A percentile compares a stretch with the other conserved stretches of the same genome.
Conservation (phyloP, 352 stramenopile genomes). For the Aphanomyces cochlioides region DNA sequence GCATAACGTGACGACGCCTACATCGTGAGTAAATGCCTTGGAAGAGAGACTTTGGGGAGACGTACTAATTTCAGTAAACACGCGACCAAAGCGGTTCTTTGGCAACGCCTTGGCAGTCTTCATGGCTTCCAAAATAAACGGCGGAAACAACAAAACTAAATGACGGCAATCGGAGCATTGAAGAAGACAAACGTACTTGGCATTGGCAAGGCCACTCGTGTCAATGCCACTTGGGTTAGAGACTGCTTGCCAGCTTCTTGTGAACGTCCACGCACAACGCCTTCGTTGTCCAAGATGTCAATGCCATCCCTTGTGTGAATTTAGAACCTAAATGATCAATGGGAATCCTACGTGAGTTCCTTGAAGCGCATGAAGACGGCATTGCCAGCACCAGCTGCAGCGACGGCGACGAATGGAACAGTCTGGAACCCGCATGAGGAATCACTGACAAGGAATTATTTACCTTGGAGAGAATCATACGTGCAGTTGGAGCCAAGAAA, state of each 20-base stretch:
- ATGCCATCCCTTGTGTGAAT: slow-evolving; percentile 56
- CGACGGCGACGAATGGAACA: slow-evolving; percentile 80
- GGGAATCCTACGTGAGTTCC: slow-evolving; percentile 62
- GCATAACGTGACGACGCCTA: slow-evolving; percentile 67
- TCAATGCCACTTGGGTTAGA: slow-evolving; percentile 74
- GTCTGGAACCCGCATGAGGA: slow-evolving; percentile 39
- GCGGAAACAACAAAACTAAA: slow-evolving; percentile 70
- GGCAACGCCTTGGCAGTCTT: slow-evolving; percentile 74
- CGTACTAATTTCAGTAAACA: slow-evolving; percentile 67
- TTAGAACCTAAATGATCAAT: not conserved
- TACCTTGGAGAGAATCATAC: slow-evolving; percentile 64
- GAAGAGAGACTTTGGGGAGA: not conserved
- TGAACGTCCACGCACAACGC: slow-evolving; percentile 71
- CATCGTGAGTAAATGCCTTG: not conserved
- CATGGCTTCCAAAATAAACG: slow-evolving; percentile 75
- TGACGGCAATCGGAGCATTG: not conserved
- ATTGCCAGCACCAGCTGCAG: slow-evolving; percentile 78
- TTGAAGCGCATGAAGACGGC: slow-evolving; percentile 87
- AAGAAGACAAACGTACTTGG: slow-evolving; percentile 50
- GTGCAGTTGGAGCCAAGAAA: slow-evolving; percentile 57
- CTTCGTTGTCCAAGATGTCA: slow-evolving; percentile 77
- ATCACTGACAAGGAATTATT: slow-evolving; percentile 10
- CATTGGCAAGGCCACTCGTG: slow-evolving; percentile 69
- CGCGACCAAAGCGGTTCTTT: slow-evolving; percentile 59
- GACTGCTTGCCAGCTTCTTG: slow-evolving; percentile 73